Percentiles rank a stretch among this genome's conserved stretches.
Conservation (phyloP, 768 basidiomycete species). For the Xerocomellus intermedius region DNA sequence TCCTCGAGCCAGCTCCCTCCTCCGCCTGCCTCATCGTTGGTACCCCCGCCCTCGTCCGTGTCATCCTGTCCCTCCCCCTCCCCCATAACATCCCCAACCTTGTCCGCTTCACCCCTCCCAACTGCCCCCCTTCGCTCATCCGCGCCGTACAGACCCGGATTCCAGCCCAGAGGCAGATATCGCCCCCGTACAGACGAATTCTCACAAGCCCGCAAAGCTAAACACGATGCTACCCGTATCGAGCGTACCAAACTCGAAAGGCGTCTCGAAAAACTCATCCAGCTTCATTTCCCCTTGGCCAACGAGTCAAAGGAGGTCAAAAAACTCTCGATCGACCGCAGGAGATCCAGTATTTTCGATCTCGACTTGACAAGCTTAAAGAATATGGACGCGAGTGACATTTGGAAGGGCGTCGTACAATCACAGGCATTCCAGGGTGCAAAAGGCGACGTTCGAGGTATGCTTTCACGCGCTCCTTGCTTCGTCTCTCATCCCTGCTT, state of each 20-base stretch:
- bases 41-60: constrained; percentile 1
- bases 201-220: constrained; percentile 37
- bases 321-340: constrained; percentile 21
- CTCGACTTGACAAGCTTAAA: constrained; percentile 56
- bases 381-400: constrained; percentile 61
- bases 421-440: constrained; percentile 41
- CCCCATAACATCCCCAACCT: constrained; percentile 24
- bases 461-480: constrained; percentile 8
- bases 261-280: constrained; percentile 83
- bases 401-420: constrained; percentile 66
- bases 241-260: constrained; percentile 85
- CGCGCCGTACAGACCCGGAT: constrained; percentile 84
- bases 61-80: constrained; percentile 19
- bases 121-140: constrained; percentile 23
- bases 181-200: constrained; percentile 83
- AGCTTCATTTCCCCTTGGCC: constrained; percentile 58
- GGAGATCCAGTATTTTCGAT: constrained; percentile 74
- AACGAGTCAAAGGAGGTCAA: constrained; percentile 11
- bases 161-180: constrained; percentile 88
- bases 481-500: constrained; percentile 1
- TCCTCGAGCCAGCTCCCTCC: constrained; percentile 8
- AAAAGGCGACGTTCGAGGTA: constrained; percentile 72
- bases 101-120: constrained; percentile 24
- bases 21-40: constrained; percentile 4
- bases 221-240: constrained; percentile 51